Evolutionary conservation across 1,284 basidiomycete species (phyloP).

Genomic region (Trichosporon ovoides): DNA sequence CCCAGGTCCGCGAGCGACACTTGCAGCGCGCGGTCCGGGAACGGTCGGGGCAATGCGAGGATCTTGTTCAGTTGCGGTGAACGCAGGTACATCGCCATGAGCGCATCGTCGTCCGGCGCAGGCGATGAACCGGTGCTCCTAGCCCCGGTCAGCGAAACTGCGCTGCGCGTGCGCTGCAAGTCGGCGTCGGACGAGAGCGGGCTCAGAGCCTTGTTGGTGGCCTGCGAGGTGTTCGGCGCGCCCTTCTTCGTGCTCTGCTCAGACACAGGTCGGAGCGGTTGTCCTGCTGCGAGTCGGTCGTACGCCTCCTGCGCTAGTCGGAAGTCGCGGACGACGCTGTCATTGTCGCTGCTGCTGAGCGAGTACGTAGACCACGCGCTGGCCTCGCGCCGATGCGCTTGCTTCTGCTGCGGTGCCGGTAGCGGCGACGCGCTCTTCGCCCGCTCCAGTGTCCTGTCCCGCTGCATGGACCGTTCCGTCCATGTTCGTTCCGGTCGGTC

Average conservation of each 20-base stretch:
- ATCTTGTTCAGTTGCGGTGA: constrained; percentile 78
- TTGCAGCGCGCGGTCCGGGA: constrained; percentile 62
- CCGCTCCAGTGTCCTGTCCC: background rate
- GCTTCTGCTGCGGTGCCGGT: background rate
- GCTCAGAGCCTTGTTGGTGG: background rate
- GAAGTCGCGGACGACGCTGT: constrained; percentile 19
- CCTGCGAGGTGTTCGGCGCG: background rate
- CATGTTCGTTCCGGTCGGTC: background rate
- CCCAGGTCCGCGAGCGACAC: constrained; percentile 92
- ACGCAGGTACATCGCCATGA: constrained; percentile 60
- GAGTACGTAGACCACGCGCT: constrained; percentile 12
- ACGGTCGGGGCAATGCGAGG: constrained; percentile 65
- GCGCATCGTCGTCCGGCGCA: constrained; percentile 21
- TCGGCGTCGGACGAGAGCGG: background rate
- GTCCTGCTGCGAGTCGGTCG: constrained; percentile 11
- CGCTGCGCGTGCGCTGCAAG: background rate
- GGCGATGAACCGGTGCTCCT: constrained; percentile 10
- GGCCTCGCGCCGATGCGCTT: constrained; percentile 8
- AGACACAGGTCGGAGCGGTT: background rate
- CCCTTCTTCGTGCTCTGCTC: background rate
- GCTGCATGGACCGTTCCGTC: background rate
- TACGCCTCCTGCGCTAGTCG: constrained; percentile 19
- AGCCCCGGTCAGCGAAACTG: background rate
- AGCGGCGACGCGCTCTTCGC: constrained; percentile 1
- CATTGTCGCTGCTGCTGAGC: constrained; percentile 12